A percentile compares a stretch with the other conserved stretches of the same genome.
Conservation (phyloP, 257 asterid genomes). For the Solanum pimpinellifolium region DNA sequence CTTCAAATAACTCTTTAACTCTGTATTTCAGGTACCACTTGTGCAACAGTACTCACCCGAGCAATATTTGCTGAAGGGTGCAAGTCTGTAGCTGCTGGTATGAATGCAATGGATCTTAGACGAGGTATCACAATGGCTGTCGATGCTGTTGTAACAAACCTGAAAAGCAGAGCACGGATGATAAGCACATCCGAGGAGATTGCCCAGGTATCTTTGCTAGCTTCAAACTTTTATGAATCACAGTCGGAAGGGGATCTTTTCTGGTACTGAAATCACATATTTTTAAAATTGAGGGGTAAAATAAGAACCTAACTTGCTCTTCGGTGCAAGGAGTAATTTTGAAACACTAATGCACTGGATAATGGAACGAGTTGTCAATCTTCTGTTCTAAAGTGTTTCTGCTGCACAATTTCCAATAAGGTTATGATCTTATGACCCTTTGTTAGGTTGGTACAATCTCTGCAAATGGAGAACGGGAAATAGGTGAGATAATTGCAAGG, state of each 20-base stretch:
- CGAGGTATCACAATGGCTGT: slow-evolving; percentile 57
- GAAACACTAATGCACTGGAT: neutral
- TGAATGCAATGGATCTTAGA: slow-evolving; percentile 58
- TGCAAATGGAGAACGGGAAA: slow-evolving; percentile 51
- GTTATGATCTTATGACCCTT: neutral
- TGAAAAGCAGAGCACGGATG: slow-evolving; percentile 48
- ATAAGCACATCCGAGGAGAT: slow-evolving; percentile 51
- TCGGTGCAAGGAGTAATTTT: neutral
- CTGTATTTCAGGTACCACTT: slow-evolving; percentile 36
- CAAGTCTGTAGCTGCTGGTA: slow-evolving; percentile 63
- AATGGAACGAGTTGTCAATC: neutral
- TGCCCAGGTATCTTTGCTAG: slow-evolving; percentile 29
- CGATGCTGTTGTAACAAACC: slow-evolving; percentile 36
- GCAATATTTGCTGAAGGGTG: slow-evolving; percentile 49
- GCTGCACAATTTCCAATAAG: neutral
- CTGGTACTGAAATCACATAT: neutral
- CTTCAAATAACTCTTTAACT: neutral
- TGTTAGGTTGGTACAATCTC: slow-evolving; percentile 49
- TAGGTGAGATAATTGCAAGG: slow-evolving; percentile 56
- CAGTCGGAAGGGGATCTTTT: neutral
- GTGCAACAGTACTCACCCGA: slow-evolving; percentile 44
- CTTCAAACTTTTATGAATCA: neutral
- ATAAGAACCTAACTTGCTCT: neutral
- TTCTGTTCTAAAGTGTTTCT: neutral
- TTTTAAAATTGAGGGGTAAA: neutral